Evolutionary conservation across 139 green algal genomes (phyloP), one percentile per base, ranked within the genome.

Genomic region (Auxenochlorella pyrenoidosa): DNA sequence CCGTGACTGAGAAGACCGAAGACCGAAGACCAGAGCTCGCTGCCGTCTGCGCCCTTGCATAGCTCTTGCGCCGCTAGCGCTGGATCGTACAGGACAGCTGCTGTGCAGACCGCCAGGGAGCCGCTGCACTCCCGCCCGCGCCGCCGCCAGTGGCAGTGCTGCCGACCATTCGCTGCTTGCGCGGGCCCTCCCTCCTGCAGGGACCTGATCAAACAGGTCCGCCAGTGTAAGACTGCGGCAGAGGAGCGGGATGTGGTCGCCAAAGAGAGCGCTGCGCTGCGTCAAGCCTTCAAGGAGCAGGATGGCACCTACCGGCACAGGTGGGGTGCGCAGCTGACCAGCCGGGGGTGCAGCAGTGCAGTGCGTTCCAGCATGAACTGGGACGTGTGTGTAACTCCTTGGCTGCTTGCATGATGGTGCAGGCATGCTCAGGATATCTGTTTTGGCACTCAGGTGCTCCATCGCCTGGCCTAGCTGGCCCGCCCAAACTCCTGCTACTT

Each of bases 191-290:
- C 12, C 3, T 36, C 21, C 2, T 59, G 83, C 84, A 88, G 84
- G 41, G 84, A 88, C 73, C 73, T 88, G 3, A 88, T 88, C 73
- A 88, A 88, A 58, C 73, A 83, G 73, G 84, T 88, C 3, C 71
- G 84, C 28, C 58, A 71, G 40, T 88, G 84, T 58, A 88, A 88
- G 91, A 99, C 98, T 16, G 96, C 97, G n/a, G 96, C 96, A 30
- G 95, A 99, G 87, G 98, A 99, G 92, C 93, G 98, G 2, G 93
- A 96, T 88, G 95, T 99, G 6, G 96, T 99, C 78, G 96, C 97
- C 8, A 99, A 99, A 90, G 98, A 99, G 75, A 94, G 88, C 60
- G 97, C 98, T 24, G 95, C 96, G 0, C 91, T 99, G 78, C 95
- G 98, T 6, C 94, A 96, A 68, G 95, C 95, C 21, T 98, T 98